Conservation (phyloP, 2,329 filamentous ascomycete species). For the Colletotrichum sp. region DNA sequence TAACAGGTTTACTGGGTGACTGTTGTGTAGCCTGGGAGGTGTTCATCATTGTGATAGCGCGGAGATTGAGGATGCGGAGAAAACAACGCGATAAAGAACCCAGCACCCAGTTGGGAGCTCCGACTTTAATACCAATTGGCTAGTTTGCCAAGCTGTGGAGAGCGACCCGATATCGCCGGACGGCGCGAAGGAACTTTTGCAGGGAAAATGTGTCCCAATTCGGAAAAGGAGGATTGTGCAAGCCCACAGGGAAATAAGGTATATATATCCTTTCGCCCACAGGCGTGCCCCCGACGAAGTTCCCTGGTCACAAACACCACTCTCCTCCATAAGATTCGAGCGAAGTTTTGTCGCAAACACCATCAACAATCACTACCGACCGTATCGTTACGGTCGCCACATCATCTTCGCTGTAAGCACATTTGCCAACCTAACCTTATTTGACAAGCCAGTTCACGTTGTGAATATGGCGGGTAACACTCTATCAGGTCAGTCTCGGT, state of each 20-base stretch:
- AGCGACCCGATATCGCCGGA: not conserved
- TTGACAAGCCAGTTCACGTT: conserved; percentile 1
- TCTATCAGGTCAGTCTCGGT: not conserved
- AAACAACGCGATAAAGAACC: not conserved
- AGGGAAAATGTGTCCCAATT: not conserved
- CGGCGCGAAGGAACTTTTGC: not conserved
- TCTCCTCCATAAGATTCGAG: not conserved
- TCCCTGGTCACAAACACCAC: not conserved
- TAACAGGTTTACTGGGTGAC: not conserved
- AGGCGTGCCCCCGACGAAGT: not conserved
- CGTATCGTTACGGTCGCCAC: not conserved
- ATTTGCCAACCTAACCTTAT: not conserved
- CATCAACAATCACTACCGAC: not conserved
- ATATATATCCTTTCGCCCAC: not conserved
- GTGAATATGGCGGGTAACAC: conserved; percentile 3
- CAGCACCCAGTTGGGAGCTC: not conserved
- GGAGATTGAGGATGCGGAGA: not conserved
- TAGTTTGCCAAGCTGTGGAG: not conserved
- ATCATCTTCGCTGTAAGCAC: not conserved
- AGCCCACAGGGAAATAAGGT: not conserved
- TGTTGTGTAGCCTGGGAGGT: not conserved
- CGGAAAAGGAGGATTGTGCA: not conserved
- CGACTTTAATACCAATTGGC: not conserved
- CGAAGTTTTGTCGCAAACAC: not conserved
- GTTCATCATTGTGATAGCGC: not conserved